Evolutionary conservation across 257 asterid genomes (phyloP).

Genomic region (Fraxinus pennsylvanica): DNA sequence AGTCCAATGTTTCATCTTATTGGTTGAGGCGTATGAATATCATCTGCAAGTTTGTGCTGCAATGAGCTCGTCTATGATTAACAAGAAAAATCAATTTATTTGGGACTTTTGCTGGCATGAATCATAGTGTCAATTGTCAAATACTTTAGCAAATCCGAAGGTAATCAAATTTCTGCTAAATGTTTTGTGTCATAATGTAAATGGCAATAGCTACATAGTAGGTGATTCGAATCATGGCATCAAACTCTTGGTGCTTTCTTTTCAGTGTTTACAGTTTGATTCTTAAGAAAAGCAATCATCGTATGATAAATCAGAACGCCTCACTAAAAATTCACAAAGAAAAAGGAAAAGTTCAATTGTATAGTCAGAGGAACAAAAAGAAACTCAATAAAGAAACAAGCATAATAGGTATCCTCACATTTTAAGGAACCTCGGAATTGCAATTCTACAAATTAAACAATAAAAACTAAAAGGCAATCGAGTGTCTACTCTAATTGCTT

Average conservation of each 20-base stretch:
- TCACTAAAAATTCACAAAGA: background rate
- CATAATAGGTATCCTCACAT: background rate
- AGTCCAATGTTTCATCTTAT: background rate
- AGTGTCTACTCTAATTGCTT: background rate
- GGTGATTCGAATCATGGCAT: background rate
- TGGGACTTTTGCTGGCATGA: background rate
- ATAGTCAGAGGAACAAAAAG: background rate
- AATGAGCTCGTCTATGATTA: constrained; percentile 3
- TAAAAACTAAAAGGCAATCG: background rate
- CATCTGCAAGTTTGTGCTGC: background rate
- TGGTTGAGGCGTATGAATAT: background rate
- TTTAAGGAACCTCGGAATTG: background rate
- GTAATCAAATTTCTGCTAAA: background rate
- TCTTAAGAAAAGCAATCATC: background rate
- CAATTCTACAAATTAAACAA: background rate
- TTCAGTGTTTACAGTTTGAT: background rate
- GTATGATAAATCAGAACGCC: background rate
- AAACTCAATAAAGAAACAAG: background rate
- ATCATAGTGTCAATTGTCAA: background rate
- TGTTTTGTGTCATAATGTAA: background rate
- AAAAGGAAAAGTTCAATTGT: background rate
- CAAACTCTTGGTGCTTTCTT: background rate
- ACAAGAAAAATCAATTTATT: background rate
- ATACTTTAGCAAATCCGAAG: background rate
- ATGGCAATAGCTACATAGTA: background rate